These are phyloP conservation scores for Jimgerdemannia lactiflua DNA, from an alignment of 192 early-diverging fungal species.

Conservation along the genomic window DNA sequence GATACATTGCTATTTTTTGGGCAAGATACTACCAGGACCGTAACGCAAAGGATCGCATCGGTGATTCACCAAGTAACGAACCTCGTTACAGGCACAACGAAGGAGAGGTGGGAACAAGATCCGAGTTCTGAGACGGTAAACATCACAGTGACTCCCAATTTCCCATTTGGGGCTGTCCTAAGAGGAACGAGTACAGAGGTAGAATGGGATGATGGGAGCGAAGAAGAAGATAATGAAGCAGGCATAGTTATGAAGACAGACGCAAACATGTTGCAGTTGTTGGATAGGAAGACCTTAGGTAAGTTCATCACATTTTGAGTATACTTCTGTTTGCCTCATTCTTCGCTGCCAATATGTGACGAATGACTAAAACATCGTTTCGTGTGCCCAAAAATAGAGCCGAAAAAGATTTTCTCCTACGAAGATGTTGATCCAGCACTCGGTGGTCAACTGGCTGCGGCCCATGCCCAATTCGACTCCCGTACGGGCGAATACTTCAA, in stretches of 20 bases:
- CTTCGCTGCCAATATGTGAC: no score
- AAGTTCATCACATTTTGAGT: conserved; percentile 5
- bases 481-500: conserved; percentile 32
- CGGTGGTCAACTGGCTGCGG: conserved; percentile 30
- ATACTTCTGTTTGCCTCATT: background rate
- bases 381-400: conserved; percentile 14
- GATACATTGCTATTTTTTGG: conserved; percentile 35
- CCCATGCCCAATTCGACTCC: conserved; percentile 37
- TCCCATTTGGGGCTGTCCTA: conserved; percentile 14
- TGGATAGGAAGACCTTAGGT: conserved; percentile 25
- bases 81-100: background rate
- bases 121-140: conserved; percentile 39
- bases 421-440: conserved; percentile 21
- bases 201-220: conserved; percentile 5
- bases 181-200: conserved; percentile 13
- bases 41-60: conserved; percentile 28
- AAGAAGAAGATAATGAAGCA: background rate
- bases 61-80: conserved; percentile 24
- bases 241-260: conserved; percentile 34
- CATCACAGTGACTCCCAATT: conserved; percentile 36
- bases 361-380: no score
- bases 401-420: conserved; percentile 35
- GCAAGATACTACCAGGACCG: conserved; percentile 32
- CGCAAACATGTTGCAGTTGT: conserved; percentile 31
- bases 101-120: conserved; percentile 17